phyloP scores from a whole-genome alignment of 1,284 basidiomycete species.

The Hemileccinum hortonii region DNA sequence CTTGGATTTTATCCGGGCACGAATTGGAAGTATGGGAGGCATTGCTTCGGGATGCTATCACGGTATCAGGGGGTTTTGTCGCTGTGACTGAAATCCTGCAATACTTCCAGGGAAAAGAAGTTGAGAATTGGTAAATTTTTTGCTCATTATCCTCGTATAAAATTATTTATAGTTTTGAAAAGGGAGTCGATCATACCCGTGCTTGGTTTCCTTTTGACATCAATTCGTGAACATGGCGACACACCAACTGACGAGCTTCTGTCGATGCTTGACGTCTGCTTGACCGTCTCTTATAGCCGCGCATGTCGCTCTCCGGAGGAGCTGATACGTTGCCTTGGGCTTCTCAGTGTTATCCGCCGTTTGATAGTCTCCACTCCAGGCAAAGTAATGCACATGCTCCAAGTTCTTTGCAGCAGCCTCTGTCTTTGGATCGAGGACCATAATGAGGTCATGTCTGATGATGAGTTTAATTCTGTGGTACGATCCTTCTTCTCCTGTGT shows the following conservation, averaged over 20 bases:
- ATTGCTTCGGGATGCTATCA: slow-evolving; percentile 31
- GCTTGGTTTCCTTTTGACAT: slow-evolving; percentile 20
- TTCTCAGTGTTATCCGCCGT: slow-evolving; percentile 36
- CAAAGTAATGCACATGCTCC: slow-evolving; percentile 36
- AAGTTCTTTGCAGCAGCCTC: slow-evolving; percentile 40
- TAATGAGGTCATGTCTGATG: slow-evolving; percentile 36
- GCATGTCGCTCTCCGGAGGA: slow-evolving; percentile 24
- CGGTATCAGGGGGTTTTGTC: slow-evolving; percentile 15
- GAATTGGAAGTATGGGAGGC: slow-evolving; percentile 43
- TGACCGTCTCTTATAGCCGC: slow-evolving; percentile 38
- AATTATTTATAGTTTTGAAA: slow-evolving; percentile 9
- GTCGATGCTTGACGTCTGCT: slow-evolving; percentile 25
- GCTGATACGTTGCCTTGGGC: slow-evolving; percentile 32
- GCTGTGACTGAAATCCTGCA: slow-evolving; percentile 26
- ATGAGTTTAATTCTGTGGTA: slow-evolving; percentile 51
- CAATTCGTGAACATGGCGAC: slow-evolving; percentile 3
- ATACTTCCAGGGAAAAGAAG: slow-evolving; percentile 20
- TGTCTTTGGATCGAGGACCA: slow-evolving; percentile 55
- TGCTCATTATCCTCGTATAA: not conserved
- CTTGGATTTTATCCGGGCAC: slow-evolving; percentile 40
- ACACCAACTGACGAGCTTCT: slow-evolving; percentile 19
- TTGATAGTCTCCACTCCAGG: slow-evolving; percentile 29
- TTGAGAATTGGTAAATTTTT: slow-evolving; percentile 24
- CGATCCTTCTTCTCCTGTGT: slow-evolving; percentile 13
- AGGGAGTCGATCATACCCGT: slow-evolving; percentile 24